Evolutionary conservation across 805 yeast species (phyloP).

Genomic region (Pichia membranifaciens): DNA sequence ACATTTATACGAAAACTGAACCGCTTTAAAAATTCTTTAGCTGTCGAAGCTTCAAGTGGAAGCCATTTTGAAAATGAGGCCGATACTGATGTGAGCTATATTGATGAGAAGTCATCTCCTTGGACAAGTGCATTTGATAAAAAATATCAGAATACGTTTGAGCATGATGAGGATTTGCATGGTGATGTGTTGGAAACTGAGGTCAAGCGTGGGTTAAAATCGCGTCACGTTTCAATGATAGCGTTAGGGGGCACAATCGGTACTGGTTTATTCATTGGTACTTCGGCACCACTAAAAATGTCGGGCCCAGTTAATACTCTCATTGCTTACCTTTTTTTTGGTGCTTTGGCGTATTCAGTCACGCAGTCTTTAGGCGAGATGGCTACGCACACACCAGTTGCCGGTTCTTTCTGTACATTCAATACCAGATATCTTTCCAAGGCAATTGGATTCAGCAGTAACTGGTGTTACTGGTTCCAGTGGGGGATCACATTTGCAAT

Average conservation of each 20-base stretch:
- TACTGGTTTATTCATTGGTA: conserved; percentile 69
- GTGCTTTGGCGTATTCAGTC: conserved; percentile 56
- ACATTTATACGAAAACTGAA: too few relatives aligned
- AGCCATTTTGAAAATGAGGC: too few relatives aligned
- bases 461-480: conserved; percentile 71
- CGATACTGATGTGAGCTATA: too few relatives aligned
- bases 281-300: conserved; percentile 44
- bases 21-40: too few relatives aligned
- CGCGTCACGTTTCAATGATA: conserved; percentile 68
- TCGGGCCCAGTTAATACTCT: conserved; percentile 70
- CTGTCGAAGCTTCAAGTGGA: too few relatives aligned
- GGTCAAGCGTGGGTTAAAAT: conserved; percentile 49
- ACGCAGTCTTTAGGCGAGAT: conserved; percentile 73
- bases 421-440: conserved; percentile 61
- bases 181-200: conserved; percentile 16
- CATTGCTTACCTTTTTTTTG: conserved; percentile 61
- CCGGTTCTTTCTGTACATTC: conserved; percentile 64
- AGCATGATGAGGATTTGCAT: background rate
- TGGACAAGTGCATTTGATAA: too few relatives aligned
- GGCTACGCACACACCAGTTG: conserved; percentile 71
- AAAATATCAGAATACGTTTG: background rate
- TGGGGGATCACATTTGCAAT: conserved; percentile 75
- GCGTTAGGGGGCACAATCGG: conserved; percentile 80
- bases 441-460: conserved; percentile 67
- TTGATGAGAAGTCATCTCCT: too few relatives aligned